Evolutionary conservation across 371 early-diverging fungal genomes (phyloP).

Genomic region (Chytridium lagenaria): DNA sequence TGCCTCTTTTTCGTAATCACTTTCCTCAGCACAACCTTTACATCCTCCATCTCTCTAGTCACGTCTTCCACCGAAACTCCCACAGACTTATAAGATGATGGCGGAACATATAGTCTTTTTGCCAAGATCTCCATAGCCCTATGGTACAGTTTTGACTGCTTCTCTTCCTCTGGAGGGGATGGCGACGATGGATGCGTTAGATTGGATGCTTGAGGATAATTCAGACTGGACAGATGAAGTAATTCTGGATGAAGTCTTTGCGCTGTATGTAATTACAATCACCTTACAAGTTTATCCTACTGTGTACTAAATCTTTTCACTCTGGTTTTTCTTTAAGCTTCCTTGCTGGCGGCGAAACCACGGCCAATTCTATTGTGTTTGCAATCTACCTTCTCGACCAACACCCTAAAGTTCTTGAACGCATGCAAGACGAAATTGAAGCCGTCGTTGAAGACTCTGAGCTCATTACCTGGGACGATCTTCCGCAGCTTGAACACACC

Average conservation of each 20-base stretch:
- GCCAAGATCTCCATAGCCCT: not conserved
- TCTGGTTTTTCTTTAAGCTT: too few species aligned
- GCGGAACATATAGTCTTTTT: not conserved
- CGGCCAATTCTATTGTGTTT: constrained; percentile 45
- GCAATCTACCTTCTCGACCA: constrained; percentile 25
- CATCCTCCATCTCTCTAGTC: too few species aligned
- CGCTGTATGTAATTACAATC: too few species aligned
- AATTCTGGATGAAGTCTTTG: constrained; percentile 40
- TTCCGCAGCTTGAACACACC: constrained; percentile 38
- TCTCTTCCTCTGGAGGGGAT: not conserved
- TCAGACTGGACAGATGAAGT: constrained; percentile 37
- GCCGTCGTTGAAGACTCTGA: constrained; percentile 8
- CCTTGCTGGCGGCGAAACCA: constrained; percentile 56
- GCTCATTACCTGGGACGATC: constrained; percentile 6
- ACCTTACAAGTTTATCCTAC: too few species aligned
- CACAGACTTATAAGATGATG: not conserved
- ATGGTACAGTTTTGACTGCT: not conserved
- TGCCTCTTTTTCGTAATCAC: too few species aligned
- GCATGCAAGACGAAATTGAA: constrained; percentile 34
- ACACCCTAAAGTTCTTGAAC: constrained; percentile 38
- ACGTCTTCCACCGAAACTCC: too few species aligned
- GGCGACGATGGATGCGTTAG: constrained; percentile 46
- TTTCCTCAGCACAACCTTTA: too few species aligned
- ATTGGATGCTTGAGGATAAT: constrained; percentile 40
- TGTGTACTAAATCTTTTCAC: too few species aligned